Base-by-base conservation (phyloP, 495 filamentous ascomycete species). In the Aspergillus kassunensis region DNA sequence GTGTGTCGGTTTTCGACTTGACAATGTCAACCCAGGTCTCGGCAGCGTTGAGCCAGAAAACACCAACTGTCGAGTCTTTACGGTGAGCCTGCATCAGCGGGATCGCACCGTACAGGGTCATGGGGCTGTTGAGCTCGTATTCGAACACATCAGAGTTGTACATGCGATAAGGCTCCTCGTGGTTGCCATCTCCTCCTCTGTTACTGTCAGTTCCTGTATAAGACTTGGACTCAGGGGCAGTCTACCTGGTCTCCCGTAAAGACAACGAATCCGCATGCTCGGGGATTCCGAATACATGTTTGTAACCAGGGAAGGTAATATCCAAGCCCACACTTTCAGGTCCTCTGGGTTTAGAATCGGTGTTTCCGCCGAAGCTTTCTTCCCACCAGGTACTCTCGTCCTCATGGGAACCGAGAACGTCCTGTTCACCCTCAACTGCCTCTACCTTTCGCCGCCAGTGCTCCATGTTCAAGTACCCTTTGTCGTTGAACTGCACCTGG, bases 121-220 rank as follows among this genome's bases (percentile, higher is more conserved):
- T 98, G 2, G 93, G 90, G 68, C 89, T 97, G 68, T 97, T 86
- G 58, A 95, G 82, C 58, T 95, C 86, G 66, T 98, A 97, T 69
- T 98, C 93, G 59, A 98, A 97, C 15, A 98, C 92, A 67, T 98
- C 93, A 7, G 88, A 76, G 63, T 98, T 98, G 71, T 96, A 97
- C 59, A 97, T 66, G 36, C 95, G 82, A 72, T 98, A 98, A n/a
- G 93, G 95, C 33, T 97, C 86, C 16, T 79, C 74, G 66, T 96
- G 91, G 59, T 89, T 87, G 37, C 87, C 90, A 41, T 85, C 77
- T 19, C 90, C 91, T 51, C 92, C 92, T 18, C 80, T 78, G 44
- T 25, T 16, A 2, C 18, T 39, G 42, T 72, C 59, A 68, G 69
- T 53, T 46, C 24, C 27, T 6, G 1, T 18, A 10, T 21, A 16